Evolutionary conservation across 352 stramenopile species (phyloP).

Genomic region (Globisporangium megalacanthum): DNA sequence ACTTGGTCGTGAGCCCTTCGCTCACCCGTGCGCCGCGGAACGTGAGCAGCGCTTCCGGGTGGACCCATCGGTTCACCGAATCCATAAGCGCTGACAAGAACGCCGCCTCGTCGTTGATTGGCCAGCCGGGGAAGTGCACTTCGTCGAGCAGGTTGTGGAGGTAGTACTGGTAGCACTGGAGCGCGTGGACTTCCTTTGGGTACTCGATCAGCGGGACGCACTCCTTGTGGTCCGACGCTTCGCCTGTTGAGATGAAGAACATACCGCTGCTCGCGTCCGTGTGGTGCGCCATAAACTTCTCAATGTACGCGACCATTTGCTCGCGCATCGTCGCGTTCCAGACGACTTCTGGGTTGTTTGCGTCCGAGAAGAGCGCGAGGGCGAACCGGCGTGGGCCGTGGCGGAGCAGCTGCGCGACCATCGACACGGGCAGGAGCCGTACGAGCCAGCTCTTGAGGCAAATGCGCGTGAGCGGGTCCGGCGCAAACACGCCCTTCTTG

Average conservation of each 20-base stretch:
- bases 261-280: constrained; percentile 47
- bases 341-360: constrained; percentile 83
- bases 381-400: constrained; percentile 74
- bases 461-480: constrained; percentile 75
- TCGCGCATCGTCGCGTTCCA: constrained; percentile 82
- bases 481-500: constrained; percentile 77
- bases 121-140: constrained; percentile 83
- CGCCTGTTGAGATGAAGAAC: constrained; percentile 68
- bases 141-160: constrained; percentile 84
- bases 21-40: constrained; percentile 30
- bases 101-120: constrained; percentile 76
- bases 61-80: constrained; percentile 72
- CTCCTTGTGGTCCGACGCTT: constrained; percentile 68
- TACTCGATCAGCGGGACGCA: constrained; percentile 80
- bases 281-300: constrained; percentile 82
- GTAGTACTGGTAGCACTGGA: constrained; percentile 88
- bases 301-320: constrained; percentile 85
- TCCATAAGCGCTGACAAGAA: constrained; percentile 74
- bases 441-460: constrained; percentile 84
- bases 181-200: constrained; percentile 73
- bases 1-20: constrained; percentile 48
- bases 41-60: constrained; percentile 46
- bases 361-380: constrained; percentile 72
- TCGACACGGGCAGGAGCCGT: constrained; percentile 73
- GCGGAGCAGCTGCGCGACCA: constrained; percentile 79